phyloP scores from a whole-genome alignment of 2,329 filamentous ascomycete species.

The Corinectria fuckeliana region DNA sequence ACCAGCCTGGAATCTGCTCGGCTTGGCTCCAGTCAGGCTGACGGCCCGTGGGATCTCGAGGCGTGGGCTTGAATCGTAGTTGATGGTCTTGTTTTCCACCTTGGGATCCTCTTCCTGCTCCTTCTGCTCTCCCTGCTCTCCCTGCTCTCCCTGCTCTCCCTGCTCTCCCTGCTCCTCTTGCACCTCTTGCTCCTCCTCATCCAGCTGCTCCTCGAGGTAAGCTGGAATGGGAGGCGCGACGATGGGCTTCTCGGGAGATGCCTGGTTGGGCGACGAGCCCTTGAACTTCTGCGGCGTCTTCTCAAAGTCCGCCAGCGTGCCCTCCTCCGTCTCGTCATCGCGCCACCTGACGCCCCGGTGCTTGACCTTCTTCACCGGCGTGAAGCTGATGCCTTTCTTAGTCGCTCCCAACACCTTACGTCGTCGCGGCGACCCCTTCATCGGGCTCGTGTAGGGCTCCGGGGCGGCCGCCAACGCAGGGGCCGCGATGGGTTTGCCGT shows the following conservation, averaged over 20 bases:
- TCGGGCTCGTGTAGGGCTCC: slow-evolving; percentile 55
- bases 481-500: slow-evolving; percentile 52
- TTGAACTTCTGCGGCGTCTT: slow-evolving; percentile 79
- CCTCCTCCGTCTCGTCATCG: slow-evolving; percentile 84
- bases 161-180: slow-evolving; percentile 1
- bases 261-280: slow-evolving; percentile 59
- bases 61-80: slow-evolving; percentile 64
- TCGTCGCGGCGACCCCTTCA: slow-evolving; percentile 81
- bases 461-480: slow-evolving; percentile 49
- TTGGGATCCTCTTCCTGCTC: neutral
- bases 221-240: slow-evolving; percentile 39
- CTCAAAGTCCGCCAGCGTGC: slow-evolving; percentile 86
- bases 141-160: slow-evolving; percentile 10
- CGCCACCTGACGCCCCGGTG: slow-evolving; percentile 90
- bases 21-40: slow-evolving; percentile 53
- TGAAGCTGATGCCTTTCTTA: slow-evolving; percentile 79
- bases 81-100: slow-evolving; percentile 11
- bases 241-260: slow-evolving; percentile 39
- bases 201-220: slow-evolving; percentile 29
- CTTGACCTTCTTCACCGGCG: slow-evolving; percentile 77
- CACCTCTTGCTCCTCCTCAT: neutral
- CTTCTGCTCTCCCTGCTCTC: slow-evolving; percentile 16
- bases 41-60: slow-evolving; percentile 59
- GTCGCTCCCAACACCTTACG: slow-evolving; percentile 67
- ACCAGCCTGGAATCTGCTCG: slow-evolving; percentile 84